These are phyloP conservation scores for Solanum pimpinellifolium DNA, from an alignment of 257 asterid genomes.

Conservation along the genomic window DNA sequence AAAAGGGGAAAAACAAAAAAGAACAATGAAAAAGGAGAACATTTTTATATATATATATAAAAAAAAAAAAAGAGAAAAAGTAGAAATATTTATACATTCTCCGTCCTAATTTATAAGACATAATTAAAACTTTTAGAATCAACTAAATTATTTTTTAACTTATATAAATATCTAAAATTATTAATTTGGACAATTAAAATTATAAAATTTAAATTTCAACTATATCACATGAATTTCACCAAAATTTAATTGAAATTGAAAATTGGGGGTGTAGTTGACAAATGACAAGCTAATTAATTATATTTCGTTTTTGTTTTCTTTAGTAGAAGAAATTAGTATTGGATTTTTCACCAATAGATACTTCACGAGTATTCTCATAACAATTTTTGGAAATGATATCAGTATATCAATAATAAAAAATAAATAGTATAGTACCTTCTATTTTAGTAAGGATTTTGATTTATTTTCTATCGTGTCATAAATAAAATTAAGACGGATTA, in stretches of 20 bases:
- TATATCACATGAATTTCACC: too few relatives aligned
- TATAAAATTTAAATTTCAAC: rapidly evolving
- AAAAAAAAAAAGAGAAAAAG: not conserved
- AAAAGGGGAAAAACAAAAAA: not conserved
- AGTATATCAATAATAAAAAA: not conserved
- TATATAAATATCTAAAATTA: not conserved
- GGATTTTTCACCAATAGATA: not conserved
- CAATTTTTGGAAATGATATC: not conserved
- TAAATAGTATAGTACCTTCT: not conserved
- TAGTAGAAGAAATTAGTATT: not conserved
- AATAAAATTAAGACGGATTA: rapidly evolving
- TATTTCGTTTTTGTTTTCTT: not conserved
- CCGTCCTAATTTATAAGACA: not conserved
- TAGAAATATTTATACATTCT: not conserved
- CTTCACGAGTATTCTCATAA: not conserved
- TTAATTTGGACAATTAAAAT: too few relatives aligned
- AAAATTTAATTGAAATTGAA: not conserved
- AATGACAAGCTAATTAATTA: not conserved
- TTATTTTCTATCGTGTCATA: not conserved
- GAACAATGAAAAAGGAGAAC: not conserved
- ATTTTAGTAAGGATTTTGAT: not conserved
- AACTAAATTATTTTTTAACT: not conserved
- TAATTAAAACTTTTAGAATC: not conserved
- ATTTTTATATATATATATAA: not conserved
- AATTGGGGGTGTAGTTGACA: not conserved